A percentile compares a stretch with the other conserved stretches of the same genome.
Conservation (phyloP, 2,329 filamentous ascomycete genomes). For the Colletotrichum simmondsii region DNA sequence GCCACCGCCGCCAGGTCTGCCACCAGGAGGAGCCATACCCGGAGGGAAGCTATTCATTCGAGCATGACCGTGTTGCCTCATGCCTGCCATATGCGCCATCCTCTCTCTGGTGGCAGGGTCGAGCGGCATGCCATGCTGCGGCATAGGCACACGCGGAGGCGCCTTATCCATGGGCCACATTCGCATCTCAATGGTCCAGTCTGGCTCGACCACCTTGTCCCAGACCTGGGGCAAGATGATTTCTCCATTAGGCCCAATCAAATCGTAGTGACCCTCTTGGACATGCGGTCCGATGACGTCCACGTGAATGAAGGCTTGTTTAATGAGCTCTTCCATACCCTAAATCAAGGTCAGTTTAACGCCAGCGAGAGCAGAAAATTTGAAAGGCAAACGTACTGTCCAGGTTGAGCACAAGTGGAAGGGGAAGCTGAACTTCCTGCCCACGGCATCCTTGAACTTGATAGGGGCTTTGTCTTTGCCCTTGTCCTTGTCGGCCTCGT, state of each 20-base stretch:
- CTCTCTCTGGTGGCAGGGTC: neutral
- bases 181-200: conserved; percentile 77
- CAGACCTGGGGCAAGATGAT: conserved; percentile 85
- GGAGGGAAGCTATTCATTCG: conserved; percentile 3
- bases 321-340: conserved; percentile 89
- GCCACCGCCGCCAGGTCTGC: conserved; percentile 11
- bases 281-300: conserved; percentile 82
- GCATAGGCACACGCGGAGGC: conserved; percentile 3
- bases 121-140: neutral
- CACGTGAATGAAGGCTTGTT: conserved; percentile 84
- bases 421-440: conserved; percentile 92
- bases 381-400: conserved; percentile 67
- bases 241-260: conserved; percentile 82
- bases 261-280: conserved; percentile 81
- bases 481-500: conserved; percentile 60
- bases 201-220: conserved; percentile 84
- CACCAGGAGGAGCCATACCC: conserved; percentile 15
- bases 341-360: conserved; percentile 48
- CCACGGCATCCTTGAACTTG: conserved; percentile 91
- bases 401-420: conserved; percentile 87
- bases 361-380: neutral
- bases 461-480: conserved; percentile 75
- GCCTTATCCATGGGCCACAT: conserved; percentile 65
- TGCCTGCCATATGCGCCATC: neutral
- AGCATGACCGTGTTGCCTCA: neutral